Percentiles rank a stretch among this genome's conserved stretches.
These are phyloP conservation scores for Saccharomycopsis guyanensis DNA, from an alignment of 805 yeast species.

Conservation along the genomic window DNA sequence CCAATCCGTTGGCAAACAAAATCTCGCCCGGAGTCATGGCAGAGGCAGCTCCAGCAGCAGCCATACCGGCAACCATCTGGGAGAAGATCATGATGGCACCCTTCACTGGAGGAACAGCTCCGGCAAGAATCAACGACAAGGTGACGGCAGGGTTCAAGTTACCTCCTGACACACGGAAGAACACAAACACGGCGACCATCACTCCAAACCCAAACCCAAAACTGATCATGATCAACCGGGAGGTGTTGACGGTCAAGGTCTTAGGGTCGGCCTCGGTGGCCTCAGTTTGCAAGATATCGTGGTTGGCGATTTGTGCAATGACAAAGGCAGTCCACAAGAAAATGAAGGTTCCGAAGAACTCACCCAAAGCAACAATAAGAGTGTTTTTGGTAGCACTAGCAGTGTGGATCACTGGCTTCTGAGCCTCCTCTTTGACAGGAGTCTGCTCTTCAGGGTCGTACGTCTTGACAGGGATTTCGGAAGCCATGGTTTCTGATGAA, in stretches of 20 bases:
- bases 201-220: slow-evolving; percentile 85
- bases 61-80: slow-evolving; percentile 81
- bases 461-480: too few relatives aligned
- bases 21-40: slow-evolving; percentile 81
- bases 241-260: slow-evolving; percentile 41
- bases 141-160: slow-evolving; percentile 88
- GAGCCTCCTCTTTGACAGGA: slow-evolving; percentile 3
- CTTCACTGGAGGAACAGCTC: slow-evolving; percentile 68
- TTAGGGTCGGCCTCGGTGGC: slow-evolving; percentile 27
- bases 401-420: background rate
- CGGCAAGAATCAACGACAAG: slow-evolving; percentile 58
- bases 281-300: slow-evolving; percentile 33
- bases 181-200: slow-evolving; percentile 60
- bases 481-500: too few relatives aligned
- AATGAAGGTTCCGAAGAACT: slow-evolving; percentile 79
- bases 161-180: slow-evolving; percentile 79
- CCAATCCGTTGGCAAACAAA: slow-evolving; percentile 62
- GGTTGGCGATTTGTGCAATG: slow-evolving; percentile 79
- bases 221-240: slow-evolving; percentile 69
- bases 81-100: slow-evolving; percentile 56
- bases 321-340: slow-evolving; percentile 76
- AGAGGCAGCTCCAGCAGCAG: slow-evolving; percentile 83
- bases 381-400: slow-evolving; percentile 44
- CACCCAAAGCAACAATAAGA: slow-evolving; percentile 60
- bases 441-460: background rate